Conservation (phyloP, 169 alveolate genomes). For the Amoebophrya sp. region DNA sequence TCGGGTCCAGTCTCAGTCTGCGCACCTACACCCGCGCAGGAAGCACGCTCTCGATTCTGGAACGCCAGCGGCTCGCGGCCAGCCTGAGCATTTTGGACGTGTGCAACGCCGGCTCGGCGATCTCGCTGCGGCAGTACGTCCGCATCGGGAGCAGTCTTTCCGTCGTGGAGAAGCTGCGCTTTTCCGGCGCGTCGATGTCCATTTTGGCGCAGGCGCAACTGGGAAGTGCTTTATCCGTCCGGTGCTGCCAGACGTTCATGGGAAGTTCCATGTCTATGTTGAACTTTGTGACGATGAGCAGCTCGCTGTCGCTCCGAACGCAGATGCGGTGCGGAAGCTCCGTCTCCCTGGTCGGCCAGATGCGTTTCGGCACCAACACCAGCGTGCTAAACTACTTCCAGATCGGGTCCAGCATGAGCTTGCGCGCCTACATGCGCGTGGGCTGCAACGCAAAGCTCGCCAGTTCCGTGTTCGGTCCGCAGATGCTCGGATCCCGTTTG, state of each 20-base stretch:
- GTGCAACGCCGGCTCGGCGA: neutral
- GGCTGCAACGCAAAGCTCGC: neutral
- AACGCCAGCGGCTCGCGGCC: neutral
- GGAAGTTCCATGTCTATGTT: neutral
- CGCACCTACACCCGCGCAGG: neutral
- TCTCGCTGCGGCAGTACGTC: neutral
- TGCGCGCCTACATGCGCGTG: neutral
- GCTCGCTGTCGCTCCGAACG: constrained; percentile 22
- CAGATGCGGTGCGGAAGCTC: neutral
- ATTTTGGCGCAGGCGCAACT: constrained; percentile 1
- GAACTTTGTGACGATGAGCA: neutral
- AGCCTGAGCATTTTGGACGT: neutral
- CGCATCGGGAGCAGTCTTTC: neutral
- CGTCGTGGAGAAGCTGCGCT: neutral
- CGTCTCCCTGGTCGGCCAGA: neutral
- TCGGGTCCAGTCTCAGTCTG: neutral
- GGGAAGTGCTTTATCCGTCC: neutral
- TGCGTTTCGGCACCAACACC: neutral
- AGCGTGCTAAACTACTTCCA: neutral
- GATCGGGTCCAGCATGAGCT: neutral
- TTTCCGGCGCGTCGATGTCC: neutral
- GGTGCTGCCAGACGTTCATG: neutral
- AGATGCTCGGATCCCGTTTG: neutral
- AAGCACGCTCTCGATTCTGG: neutral
- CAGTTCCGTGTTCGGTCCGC: constrained; percentile 10